phyloP scores from a whole-genome alignment of 331 rosid genomes.

The Ulmus americana region DNA sequence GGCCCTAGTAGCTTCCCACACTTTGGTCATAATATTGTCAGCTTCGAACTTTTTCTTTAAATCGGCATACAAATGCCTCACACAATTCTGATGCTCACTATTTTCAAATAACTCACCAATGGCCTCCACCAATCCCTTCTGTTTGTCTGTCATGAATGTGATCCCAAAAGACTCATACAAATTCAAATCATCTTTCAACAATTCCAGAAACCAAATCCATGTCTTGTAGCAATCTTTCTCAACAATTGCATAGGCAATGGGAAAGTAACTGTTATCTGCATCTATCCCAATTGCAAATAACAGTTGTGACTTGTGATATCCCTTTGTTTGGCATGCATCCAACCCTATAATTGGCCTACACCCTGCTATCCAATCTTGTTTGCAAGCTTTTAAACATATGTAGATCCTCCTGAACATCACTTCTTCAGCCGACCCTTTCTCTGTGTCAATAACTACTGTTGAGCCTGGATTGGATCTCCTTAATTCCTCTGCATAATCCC shows the following conservation, averaged over 20 bases:
- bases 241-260: neutral
- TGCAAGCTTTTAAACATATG: neutral
- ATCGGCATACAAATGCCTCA: no score
- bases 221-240: neutral
- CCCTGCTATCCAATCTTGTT: neutral
- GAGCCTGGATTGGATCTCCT: neutral
- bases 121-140: neutral
- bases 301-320: neutral
- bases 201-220: neutral
- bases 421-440: no score
- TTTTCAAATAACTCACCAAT: no score
- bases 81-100: no score
- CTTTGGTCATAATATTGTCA: no score
- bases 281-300: neutral
- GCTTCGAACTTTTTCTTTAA: no score
- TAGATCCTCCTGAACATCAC: neutral
- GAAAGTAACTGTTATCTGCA: neutral
- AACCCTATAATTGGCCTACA: conserved; percentile 1
- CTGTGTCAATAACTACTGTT: neutral
- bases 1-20: no score
- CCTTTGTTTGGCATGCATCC: neutral
- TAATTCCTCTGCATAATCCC: neutral
- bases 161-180: neutral
- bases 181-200: neutral
- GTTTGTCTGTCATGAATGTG: neutral